Evolutionary conservation across 2,329 filamentous ascomycete species (phyloP), one percentile per base, ranked within the genome.

Genomic region (Chaetomiaceae sp.): DNA sequence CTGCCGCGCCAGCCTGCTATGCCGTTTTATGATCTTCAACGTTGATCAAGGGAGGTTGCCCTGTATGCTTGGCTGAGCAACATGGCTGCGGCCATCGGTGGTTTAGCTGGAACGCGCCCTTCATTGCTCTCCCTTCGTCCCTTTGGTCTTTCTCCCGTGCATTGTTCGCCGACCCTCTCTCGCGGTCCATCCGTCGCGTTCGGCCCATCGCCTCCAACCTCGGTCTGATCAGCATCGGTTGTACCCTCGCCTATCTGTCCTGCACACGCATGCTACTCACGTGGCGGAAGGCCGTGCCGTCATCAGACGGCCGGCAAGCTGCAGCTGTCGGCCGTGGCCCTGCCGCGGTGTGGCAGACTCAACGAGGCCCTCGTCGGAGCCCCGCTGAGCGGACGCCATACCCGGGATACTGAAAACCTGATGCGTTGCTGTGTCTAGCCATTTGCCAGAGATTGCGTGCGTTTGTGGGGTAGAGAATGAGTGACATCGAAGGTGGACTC

Each of bases 391-490:
- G 50, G 43, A 23, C 16, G 45, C 30, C 43, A 43, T 44, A 35
- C 51, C 19, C 44, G 46, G 27, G 46, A 34, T 44, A 50, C 43
- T 27, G 50, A 31, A 50, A 50, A 41, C 49, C 44, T 50, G 54
- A 53, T 50, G 48, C 53, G 46, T 45, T 43, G 44, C 50, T 34
- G 20, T 42, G n/a, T 14, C 39, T 44, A 46, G 46, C 60, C 53
- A 56, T 56, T 54, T 45, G 27, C 25, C 48, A 35, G 51, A 63
- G 51, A 60, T 62, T 62, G 54, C 59, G 27, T 63, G 58, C 60
- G 52, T 62, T 59, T 62, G 58, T 63, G 59, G 61, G 59, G 59
- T 60, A 60, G n/a, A 52, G 54, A 52, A 44, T 45, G 23, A 23
- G 48, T 50, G 42, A 27, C 38, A 48, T 44, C 43, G 23, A 49